These are phyloP conservation scores for Cantharellus anzutake DNA, from an alignment of 768 basidiomycete genomes.

Conservation along the genomic window DNA sequence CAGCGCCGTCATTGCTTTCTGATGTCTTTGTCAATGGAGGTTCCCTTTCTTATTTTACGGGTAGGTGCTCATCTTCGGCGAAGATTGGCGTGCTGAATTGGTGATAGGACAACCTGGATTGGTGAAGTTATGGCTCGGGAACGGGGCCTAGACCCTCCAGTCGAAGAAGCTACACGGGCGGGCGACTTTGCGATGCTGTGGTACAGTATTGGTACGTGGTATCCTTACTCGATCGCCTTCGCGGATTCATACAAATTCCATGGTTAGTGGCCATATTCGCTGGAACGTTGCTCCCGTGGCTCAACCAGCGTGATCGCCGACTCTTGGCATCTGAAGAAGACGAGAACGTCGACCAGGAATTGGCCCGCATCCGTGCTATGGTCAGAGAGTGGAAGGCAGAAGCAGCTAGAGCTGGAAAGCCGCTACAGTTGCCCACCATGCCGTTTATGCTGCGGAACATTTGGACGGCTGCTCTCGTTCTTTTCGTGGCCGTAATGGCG, in stretches of 20 bases:
- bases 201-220: constrained; percentile 61
- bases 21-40: constrained; percentile 23
- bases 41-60: constrained; percentile 92
- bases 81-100: neutral
- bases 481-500: constrained; percentile 59
- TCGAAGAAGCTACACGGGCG: constrained; percentile 63
- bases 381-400: constrained; percentile 75
- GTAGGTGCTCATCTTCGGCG: constrained; percentile 21
- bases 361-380: constrained; percentile 44
- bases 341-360: constrained; percentile 57
- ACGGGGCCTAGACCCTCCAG: constrained; percentile 49
- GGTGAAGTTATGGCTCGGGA: constrained; percentile 88
- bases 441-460: constrained; percentile 85
- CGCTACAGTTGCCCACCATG: constrained; percentile 65
- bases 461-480: constrained; percentile 72
- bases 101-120: constrained; percentile 68
- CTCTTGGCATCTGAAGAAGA: constrained; percentile 44
- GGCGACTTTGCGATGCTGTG: constrained; percentile 81
- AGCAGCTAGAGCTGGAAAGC: constrained; percentile 53
- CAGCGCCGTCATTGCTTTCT: neutral
- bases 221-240: neutral
- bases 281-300: constrained; percentile 61
- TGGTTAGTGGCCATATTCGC: constrained; percentile 62
- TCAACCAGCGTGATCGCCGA: constrained; percentile 64
- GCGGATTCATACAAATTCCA: neutral